phyloP scores from a whole-genome alignment of 202 grass and related monocot genomes.

The Brachypodium distachyon region DNA sequence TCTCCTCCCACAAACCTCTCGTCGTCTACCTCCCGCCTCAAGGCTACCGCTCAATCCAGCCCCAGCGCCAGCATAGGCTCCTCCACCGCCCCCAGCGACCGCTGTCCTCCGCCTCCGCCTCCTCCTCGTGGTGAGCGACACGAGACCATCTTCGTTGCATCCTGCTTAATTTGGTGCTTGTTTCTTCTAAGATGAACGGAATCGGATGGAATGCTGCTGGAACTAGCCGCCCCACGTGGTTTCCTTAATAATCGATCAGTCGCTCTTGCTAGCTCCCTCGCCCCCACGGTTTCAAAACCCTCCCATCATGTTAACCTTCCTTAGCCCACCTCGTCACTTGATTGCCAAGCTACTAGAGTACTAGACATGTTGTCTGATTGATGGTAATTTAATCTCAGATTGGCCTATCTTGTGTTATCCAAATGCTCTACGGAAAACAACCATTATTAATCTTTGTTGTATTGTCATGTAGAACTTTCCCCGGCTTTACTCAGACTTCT shows the following conservation, averaged over 20 bases:
- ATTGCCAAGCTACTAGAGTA: not conserved
- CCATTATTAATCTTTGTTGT: not conserved
- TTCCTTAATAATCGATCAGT: too few species aligned
- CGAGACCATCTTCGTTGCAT: not conserved
- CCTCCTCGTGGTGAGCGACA: not conserved
- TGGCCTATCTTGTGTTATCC: not conserved
- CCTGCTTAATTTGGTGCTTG: not conserved
- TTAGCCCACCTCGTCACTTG: too few species aligned
- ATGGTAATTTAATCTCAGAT: not conserved
- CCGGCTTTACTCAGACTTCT: not conserved
- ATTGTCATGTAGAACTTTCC: not conserved
- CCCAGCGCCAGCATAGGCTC: not conserved
- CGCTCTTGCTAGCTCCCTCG: too few species aligned
- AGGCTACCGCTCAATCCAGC: not conserved
- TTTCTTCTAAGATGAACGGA: too few species aligned
- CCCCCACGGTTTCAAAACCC: too few species aligned
- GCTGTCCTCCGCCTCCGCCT: not conserved
- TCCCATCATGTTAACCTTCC: too few species aligned
- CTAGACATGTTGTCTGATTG: not conserved
- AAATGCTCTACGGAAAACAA: not conserved
- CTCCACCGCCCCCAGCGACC: not conserved
- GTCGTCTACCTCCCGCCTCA: not conserved
- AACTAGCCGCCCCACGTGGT: too few species aligned
- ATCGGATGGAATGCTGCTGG: not conserved
- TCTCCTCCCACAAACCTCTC: not conserved